A percentile compares a stretch with the other conserved stretches of the same genome.
These are phyloP conservation scores for Talaromyces sp. DNA, from an alignment of 2,329 filamentous ascomycete species.

Conservation along the genomic window DNA sequence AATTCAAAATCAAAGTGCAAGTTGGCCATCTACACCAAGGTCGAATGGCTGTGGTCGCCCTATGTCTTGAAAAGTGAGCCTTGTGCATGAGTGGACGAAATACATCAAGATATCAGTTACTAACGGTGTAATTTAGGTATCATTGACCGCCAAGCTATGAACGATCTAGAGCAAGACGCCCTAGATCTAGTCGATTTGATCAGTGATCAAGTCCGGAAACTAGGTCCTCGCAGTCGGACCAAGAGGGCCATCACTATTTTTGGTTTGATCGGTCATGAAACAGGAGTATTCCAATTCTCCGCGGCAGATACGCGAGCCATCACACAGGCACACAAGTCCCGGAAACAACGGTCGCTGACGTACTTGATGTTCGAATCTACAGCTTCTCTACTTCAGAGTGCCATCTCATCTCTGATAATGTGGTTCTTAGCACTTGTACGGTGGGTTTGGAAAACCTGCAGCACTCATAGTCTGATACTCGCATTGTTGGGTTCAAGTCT, in stretches of 20 bases:
- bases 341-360: conserved; percentile 59
- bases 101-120: not conserved
- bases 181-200: conserved; percentile 50
- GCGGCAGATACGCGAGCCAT: conserved; percentile 29
- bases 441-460: conserved; percentile 64
- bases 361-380: conserved; percentile 70
- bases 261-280: conserved; percentile 46
- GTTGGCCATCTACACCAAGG: conserved; percentile 78
- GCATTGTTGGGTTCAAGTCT: conserved; percentile 65
- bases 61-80: conserved; percentile 44
- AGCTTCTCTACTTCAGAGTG: conserved; percentile 70
- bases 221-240: conserved; percentile 46
- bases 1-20: conserved; percentile 89
- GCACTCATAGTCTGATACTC: conserved; percentile 72
- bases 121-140: conserved; percentile 35
- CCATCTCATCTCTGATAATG: conserved; percentile 71
- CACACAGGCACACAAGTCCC: conserved; percentile 50
- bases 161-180: conserved; percentile 57
- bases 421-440: conserved; percentile 66
- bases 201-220: conserved; percentile 46
- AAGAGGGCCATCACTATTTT: conserved; percentile 50
- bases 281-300: conserved; percentile 38
- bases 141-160: conserved; percentile 64
- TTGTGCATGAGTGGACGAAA: not conserved
- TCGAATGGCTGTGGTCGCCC: conserved; percentile 77